These are phyloP conservation scores for Pinus tabuliformis DNA, from an alignment of 75 land plant genomes.

Conservation along the genomic window DNA sequence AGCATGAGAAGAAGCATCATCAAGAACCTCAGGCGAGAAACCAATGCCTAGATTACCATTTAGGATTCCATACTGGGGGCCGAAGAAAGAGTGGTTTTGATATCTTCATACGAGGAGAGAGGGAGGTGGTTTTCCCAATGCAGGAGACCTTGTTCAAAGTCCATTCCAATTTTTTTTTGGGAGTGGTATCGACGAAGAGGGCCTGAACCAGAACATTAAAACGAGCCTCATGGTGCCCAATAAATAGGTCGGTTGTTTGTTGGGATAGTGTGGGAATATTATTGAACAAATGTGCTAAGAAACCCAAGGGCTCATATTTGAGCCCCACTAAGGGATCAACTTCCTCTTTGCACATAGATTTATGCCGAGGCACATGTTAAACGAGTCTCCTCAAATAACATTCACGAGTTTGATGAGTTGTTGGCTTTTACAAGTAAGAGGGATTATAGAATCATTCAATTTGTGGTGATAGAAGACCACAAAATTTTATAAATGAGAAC, in stretches of 20 bases:
- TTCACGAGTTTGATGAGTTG: too few relatives aligned
- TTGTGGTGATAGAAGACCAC: too few relatives aligned
- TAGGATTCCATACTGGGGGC: slow-evolving; percentile 56
- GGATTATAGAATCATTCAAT: too few relatives aligned
- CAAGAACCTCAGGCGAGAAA: slow-evolving; percentile 60
- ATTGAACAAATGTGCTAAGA: slow-evolving; percentile 88
- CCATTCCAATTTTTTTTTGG: slow-evolving; percentile 50
- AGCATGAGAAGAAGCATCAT: slow-evolving; percentile 75
- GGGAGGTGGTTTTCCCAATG: slow-evolving; percentile 50
- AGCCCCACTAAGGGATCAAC: slow-evolving; percentile 68
- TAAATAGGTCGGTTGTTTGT: slow-evolving; percentile 71
- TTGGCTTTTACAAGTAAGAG: too few relatives aligned
- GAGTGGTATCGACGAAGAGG: slow-evolving; percentile 9
- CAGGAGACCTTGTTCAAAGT: slow-evolving; percentile 72
- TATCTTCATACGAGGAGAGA: slow-evolving; percentile 51
- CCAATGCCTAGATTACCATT: slow-evolving; percentile 77
- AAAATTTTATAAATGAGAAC: too few relatives aligned
- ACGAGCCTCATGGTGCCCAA: slow-evolving; percentile 73
- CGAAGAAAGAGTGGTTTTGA: slow-evolving; percentile 74
- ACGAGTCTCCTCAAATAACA: too few relatives aligned
- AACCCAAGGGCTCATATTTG: slow-evolving; percentile 77
- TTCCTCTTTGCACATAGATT: slow-evolving; percentile 63
- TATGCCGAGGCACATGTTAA: slow-evolving; percentile 56
- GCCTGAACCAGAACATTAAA: slow-evolving; percentile 27
- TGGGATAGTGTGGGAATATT: slow-evolving; percentile 85